A percentile compares a stretch with the other conserved stretches of the same genome.
phyloP scores from a whole-genome alignment of 2,329 filamentous ascomycete genomes.

The Cercospora citrullina region DNA sequence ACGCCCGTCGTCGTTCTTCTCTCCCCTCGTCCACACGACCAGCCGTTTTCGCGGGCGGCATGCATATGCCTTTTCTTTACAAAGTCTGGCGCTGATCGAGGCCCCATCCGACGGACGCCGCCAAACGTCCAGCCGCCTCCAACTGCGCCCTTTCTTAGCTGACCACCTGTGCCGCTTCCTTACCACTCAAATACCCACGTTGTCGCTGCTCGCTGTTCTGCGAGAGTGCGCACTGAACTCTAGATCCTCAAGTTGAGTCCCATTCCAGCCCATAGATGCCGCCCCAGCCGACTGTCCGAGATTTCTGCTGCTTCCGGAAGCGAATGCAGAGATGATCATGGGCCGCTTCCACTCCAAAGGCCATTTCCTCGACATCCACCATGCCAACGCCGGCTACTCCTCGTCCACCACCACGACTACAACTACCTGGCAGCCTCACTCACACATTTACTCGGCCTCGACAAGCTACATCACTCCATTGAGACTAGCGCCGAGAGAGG shows the following conservation, averaged over 20 bases:
- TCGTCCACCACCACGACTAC: slow-evolving; percentile 21
- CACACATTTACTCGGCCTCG: slow-evolving; percentile 14
- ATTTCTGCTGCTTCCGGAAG: slow-evolving; percentile 6
- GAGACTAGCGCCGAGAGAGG: slow-evolving; percentile 29
- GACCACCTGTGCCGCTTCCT: slow-evolving; percentile 7
- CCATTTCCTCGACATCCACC: slow-evolving; percentile 29
- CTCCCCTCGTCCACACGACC: not conserved
- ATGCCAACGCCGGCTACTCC: slow-evolving; percentile 28
- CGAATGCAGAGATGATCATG: slow-evolving; percentile 17
- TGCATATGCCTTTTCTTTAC: not conserved
- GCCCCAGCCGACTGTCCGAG: not conserved
- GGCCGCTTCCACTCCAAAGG: slow-evolving; percentile 25
- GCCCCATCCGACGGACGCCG: not conserved
- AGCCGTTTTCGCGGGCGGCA: not conserved
- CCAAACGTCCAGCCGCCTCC: slow-evolving; percentile 2
- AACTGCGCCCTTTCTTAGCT: not conserved
- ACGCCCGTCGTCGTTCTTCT: not conserved
- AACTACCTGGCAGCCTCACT: slow-evolving; percentile 12
- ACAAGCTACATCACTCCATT: slow-evolving; percentile 21
- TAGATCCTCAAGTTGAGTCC: not conserved
- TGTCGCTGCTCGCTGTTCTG: slow-evolving; percentile 8
- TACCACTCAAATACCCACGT: slow-evolving; percentile 27
- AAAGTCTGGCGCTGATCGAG: slow-evolving; percentile 10
- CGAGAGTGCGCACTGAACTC: not conserved
- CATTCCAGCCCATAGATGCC: slow-evolving; percentile 5